Evolutionary conservation across 2,329 filamentous ascomycete genomes (phyloP).

Genomic region (Fusarium foetens): DNA sequence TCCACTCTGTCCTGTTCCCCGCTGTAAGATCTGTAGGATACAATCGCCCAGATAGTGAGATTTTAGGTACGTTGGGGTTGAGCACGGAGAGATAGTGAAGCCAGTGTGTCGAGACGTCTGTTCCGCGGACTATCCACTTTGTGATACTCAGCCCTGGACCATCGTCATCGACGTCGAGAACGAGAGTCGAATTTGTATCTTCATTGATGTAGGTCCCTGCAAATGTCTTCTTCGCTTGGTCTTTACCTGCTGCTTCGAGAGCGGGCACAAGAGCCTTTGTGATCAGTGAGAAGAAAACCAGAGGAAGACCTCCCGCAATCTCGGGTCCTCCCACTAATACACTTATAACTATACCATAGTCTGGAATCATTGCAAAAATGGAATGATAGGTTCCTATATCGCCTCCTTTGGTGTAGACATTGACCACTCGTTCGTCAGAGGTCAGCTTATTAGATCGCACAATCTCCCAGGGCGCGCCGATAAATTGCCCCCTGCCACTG

Average conservation of each 20-base stretch:
- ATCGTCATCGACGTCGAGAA: neutral
- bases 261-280: neutral
- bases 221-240: neutral
- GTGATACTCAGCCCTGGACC: neutral
- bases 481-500: neutral
- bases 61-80: neutral
- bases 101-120: neutral
- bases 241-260: constrained; percentile 4
- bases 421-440: neutral
- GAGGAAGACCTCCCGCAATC: neutral
- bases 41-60: neutral
- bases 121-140: constrained; percentile 6
- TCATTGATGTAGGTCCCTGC: neutral
- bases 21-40: neutral
- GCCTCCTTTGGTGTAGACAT: constrained; percentile 9
- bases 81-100: neutral
- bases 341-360: constrained; percentile 9
- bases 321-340: neutral
- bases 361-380: neutral
- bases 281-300: constrained; percentile 6
- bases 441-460: constrained; percentile 18
- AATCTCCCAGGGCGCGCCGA: constrained; percentile 14
- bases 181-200: neutral
- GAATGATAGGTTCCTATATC: constrained; percentile 11
- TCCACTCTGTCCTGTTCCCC: neutral